Percentiles rank a stretch among this genome's conserved stretches.
phyloP scores from a whole-genome alignment of 1,284 basidiomycete genomes.

The Pseudozyma sp. region DNA sequence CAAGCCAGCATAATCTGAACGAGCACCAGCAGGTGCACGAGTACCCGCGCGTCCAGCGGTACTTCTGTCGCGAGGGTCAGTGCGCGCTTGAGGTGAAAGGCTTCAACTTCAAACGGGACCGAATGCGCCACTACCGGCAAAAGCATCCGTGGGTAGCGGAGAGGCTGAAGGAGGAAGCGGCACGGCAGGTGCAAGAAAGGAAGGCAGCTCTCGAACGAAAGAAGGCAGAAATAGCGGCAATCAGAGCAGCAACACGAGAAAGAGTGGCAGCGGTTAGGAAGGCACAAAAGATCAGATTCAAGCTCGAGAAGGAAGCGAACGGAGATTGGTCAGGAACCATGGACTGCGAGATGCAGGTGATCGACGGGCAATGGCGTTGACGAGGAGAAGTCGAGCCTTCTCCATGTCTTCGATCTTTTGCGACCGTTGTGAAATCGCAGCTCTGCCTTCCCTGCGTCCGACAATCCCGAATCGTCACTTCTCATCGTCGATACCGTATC shows the following conservation, averaged over 20 bases:
- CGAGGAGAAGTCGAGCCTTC: too few relatives aligned
- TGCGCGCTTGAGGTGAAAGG: background rate
- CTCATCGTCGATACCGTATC: too few relatives aligned
- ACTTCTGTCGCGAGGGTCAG: background rate
- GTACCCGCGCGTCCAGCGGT: background rate
- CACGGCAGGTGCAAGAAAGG: background rate
- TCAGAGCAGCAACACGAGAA: background rate
- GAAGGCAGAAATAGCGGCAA: background rate
- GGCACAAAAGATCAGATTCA: background rate
- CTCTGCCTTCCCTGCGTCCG: too few relatives aligned
- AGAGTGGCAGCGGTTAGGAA: background rate
- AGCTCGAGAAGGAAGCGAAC: background rate
- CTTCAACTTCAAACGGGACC: conserved; percentile 22
- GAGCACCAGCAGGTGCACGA: conserved; percentile 22
- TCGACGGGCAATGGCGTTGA: too few relatives aligned
- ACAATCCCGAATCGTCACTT: too few relatives aligned
- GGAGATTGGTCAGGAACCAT: too few relatives aligned
- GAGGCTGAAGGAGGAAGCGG: background rate
- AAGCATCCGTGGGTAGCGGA: conserved; percentile 12
- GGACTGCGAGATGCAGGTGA: too few relatives aligned
- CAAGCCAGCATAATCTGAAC: conserved; percentile 20
- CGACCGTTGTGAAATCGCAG: too few relatives aligned
- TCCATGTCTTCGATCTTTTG: too few relatives aligned
- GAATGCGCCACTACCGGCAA: conserved; percentile 7
- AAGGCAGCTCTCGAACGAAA: background rate